These are phyloP conservation scores for Pythium vanterpoolii DNA, from an alignment of 352 stramenopile species.

Conservation along the genomic window DNA sequence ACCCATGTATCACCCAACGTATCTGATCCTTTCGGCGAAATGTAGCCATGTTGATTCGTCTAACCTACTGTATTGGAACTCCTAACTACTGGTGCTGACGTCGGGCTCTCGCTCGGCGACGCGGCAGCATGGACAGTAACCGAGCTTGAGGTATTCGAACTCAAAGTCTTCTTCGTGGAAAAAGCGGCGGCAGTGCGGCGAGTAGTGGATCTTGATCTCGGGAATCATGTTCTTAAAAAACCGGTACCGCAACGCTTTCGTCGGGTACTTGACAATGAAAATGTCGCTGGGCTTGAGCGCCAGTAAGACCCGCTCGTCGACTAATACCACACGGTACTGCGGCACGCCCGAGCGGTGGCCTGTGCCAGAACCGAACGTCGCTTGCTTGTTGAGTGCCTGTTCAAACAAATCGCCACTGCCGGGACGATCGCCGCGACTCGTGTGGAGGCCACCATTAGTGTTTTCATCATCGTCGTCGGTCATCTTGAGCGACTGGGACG, in stretches of 20 bases:
- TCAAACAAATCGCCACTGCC: constrained; percentile 76
- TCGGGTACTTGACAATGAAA: constrained; percentile 84
- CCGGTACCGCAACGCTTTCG: constrained; percentile 42
- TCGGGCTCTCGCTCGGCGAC: constrained; percentile 44
- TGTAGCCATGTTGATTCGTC: not conserved
- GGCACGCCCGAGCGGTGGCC: constrained; percentile 47
- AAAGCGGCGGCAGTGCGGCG: constrained; percentile 87
- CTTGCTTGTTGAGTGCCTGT: constrained; percentile 81
- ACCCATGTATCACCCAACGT: not conserved
- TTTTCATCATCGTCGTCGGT: constrained; percentile 45
- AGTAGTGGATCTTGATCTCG: constrained; percentile 91
- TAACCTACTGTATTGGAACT: not conserved
- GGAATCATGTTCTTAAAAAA: constrained; percentile 94
- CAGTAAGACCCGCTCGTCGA: constrained; percentile 73
- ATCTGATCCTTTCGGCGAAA: not conserved
- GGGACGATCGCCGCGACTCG: constrained; percentile 17
- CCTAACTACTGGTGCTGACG: not conserved
- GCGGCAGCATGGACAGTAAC: constrained; percentile 88
- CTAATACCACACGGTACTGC: constrained; percentile 71
- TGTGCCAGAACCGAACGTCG: constrained; percentile 38
- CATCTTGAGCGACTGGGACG: constrained; percentile 81
- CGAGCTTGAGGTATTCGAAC: constrained; percentile 88
- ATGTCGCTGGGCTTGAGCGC: constrained; percentile 78
- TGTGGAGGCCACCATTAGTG: constrained; percentile 25
- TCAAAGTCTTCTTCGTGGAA: constrained; percentile 97